A percentile compares a stretch with the other conserved stretches of the same genome.
Evolutionary conservation across 2,329 filamentous ascomycete genomes (phyloP).

Genomic region (Xylariaceae sp.): DNA sequence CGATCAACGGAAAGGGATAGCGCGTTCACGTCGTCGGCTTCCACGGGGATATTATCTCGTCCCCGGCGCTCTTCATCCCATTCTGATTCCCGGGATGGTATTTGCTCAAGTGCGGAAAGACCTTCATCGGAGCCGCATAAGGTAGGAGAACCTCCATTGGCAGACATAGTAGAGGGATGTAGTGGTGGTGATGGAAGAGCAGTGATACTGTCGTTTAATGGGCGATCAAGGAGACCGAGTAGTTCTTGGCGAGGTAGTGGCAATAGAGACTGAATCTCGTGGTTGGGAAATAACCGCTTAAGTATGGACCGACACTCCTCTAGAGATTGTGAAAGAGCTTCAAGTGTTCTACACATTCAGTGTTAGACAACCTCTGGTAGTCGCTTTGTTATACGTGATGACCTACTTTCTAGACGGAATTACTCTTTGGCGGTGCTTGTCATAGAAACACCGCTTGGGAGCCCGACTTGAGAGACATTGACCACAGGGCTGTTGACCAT

Average conservation of each 20-base stretch:
- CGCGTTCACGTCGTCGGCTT: constrained; percentile 75
- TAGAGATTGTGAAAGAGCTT: constrained; percentile 67
- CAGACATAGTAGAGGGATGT: constrained; percentile 54
- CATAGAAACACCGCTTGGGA: constrained; percentile 79
- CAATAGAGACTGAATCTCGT: constrained; percentile 57
- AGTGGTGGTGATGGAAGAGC: constrained; percentile 61
- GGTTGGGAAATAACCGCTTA: constrained; percentile 66
- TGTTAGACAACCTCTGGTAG: constrained; percentile 27
- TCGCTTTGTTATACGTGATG: not conserved
- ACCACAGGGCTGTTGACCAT: constrained; percentile 80
- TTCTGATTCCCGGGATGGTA: constrained; percentile 67
- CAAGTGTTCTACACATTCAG: constrained; percentile 53
- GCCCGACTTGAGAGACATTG: constrained; percentile 84
- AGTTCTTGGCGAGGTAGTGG: constrained; percentile 65
- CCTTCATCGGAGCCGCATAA: constrained; percentile 57
- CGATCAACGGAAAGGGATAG: constrained; percentile 66
- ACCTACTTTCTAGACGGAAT: constrained; percentile 79
- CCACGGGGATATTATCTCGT: constrained; percentile 61
- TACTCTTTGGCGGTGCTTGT: constrained; percentile 77
- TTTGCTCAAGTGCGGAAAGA: constrained; percentile 66
- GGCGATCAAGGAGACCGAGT: constrained; percentile 60
- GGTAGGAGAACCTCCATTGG: constrained; percentile 55
- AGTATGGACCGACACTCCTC: constrained; percentile 70
- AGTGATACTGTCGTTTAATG: constrained; percentile 47
- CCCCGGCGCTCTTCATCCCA: constrained; percentile 69